Conservation (phyloP, 2,329 filamentous ascomycete genomes). For the Xylariales sp. region DNA sequence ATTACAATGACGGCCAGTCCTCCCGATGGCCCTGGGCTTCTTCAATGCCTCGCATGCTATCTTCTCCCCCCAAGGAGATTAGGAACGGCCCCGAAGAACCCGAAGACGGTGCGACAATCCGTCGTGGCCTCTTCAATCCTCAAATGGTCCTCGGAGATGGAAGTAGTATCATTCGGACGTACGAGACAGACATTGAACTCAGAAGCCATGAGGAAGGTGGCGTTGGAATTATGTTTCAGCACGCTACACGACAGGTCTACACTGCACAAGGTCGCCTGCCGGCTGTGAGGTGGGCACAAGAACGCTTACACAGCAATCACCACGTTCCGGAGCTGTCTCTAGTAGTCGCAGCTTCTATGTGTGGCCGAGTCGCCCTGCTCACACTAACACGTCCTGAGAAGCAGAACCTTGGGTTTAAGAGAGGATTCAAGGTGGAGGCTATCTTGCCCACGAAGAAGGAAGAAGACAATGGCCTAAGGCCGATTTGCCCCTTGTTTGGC, state of each 20-base stretch:
- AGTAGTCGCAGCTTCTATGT: slow-evolving; percentile 61
- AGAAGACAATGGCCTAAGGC: slow-evolving; percentile 39
- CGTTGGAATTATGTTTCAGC: slow-evolving; percentile 28
- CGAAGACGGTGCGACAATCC: background rate
- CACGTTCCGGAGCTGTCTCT: slow-evolving; percentile 67
- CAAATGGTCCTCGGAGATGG: slow-evolving; percentile 12
- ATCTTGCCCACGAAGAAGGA: slow-evolving; percentile 42
- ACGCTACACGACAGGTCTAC: slow-evolving; percentile 20
- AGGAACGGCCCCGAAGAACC: background rate
- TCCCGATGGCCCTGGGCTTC: background rate
- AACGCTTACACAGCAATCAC: slow-evolving; percentile 58
- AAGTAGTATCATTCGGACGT: slow-evolving; percentile 41
- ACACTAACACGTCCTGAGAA: slow-evolving; percentile 47
- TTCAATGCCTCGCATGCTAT: slow-evolving; percentile 1
- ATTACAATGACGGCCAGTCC: slow-evolving; percentile 6
- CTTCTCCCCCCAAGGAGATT: background rate
- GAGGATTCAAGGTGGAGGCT: slow-evolving; percentile 50
- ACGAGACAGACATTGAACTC: slow-evolving; percentile 45
- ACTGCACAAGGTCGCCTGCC: slow-evolving; percentile 27
- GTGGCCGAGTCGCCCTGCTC: slow-evolving; percentile 60
- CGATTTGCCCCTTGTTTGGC: slow-evolving; percentile 55
- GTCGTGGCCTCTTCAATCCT: background rate
- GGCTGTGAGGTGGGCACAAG: slow-evolving; percentile 20
- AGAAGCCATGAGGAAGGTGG: slow-evolving; percentile 22
- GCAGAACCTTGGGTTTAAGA: slow-evolving; percentile 25